These are phyloP conservation scores for Handroanthus guayacan DNA, from an alignment of 257 asterid species.

Conservation along the genomic window DNA sequence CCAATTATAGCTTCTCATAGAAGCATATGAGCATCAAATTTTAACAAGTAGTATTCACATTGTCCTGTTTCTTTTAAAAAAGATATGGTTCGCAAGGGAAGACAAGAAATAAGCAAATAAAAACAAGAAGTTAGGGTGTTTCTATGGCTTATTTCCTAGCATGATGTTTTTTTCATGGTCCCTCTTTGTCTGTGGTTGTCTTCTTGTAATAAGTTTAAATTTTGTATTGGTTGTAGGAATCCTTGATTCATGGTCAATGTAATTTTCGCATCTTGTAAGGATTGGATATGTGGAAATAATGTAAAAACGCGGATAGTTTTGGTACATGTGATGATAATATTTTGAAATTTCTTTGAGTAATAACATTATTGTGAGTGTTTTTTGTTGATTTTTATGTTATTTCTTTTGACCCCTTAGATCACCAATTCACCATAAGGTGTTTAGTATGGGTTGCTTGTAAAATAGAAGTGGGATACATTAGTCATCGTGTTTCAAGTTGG, in stretches of 20 bases:
- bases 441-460: too few relatives aligned
- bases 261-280: neutral
- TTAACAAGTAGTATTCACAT: slow-evolving; percentile 1
- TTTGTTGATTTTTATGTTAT: too few relatives aligned
- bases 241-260: slow-evolving; percentile 5
- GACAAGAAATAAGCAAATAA: slow-evolving; percentile 27
- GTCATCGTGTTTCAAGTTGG: too few relatives aligned
- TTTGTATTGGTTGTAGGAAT: slow-evolving; percentile 28
- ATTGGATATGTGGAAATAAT: neutral
- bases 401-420: too few relatives aligned
- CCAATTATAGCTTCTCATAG: slow-evolving; percentile 38
- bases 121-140: slow-evolving; percentile 44
- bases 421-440: too few relatives aligned
- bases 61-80: slow-evolving; percentile 37
- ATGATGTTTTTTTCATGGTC: slow-evolving; percentile 38
- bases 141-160: slow-evolving; percentile 39
- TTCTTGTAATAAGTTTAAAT: slow-evolving; percentile 17
- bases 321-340: neutral
- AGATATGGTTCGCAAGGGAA: slow-evolving; percentile 28
- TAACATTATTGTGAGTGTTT: too few relatives aligned
- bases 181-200: slow-evolving; percentile 45
- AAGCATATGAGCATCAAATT: slow-evolving; percentile 22
- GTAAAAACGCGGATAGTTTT: neutral
- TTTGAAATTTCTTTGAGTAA: neutral
- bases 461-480: too few relatives aligned